These are phyloP conservation scores for Dothiorella sarmentorum DNA, from an alignment of 2,329 filamentous ascomycete genomes.

Conservation along the genomic window DNA sequence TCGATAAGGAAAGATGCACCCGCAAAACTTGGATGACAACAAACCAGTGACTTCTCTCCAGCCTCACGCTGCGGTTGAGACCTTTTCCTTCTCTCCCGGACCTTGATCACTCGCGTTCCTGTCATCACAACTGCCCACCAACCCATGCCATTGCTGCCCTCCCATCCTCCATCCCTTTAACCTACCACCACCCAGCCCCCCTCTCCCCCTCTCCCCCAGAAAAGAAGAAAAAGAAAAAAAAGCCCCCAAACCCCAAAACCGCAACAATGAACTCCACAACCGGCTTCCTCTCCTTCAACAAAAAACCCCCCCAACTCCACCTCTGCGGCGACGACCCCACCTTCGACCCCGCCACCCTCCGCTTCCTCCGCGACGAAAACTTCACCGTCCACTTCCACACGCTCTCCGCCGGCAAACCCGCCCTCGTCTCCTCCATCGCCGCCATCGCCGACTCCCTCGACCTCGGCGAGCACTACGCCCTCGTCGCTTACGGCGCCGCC, in stretches of 20 bases:
- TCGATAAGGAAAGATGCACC: neutral
- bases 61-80: neutral
- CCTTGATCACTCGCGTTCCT: neutral
- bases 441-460: conserved; percentile 39
- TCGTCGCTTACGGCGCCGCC: conserved; percentile 41
- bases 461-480: conserved; percentile 35
- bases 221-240: too few species aligned
- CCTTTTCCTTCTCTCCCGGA: neutral
- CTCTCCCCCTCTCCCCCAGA: too few species aligned
- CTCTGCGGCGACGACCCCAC: conserved; percentile 39
- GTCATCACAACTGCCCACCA: neutral
- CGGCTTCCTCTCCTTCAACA: conserved; percentile 39
- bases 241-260: neutral
- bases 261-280: conserved; percentile 5
- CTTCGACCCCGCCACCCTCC: conserved; percentile 37
- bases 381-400: conserved; percentile 38
- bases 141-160: neutral
- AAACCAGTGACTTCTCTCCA: too few species aligned
- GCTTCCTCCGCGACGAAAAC: conserved; percentile 24
- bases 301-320: conserved; percentile 35
- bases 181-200: neutral
- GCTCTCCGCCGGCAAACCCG: conserved; percentile 29
- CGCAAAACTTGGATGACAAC: too few species aligned
- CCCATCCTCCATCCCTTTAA: too few species aligned
- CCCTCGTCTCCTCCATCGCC: conserved; percentile 33